Conservation (phyloP, 75 land plant genomes). For the Sequoia sempervirens region DNA sequence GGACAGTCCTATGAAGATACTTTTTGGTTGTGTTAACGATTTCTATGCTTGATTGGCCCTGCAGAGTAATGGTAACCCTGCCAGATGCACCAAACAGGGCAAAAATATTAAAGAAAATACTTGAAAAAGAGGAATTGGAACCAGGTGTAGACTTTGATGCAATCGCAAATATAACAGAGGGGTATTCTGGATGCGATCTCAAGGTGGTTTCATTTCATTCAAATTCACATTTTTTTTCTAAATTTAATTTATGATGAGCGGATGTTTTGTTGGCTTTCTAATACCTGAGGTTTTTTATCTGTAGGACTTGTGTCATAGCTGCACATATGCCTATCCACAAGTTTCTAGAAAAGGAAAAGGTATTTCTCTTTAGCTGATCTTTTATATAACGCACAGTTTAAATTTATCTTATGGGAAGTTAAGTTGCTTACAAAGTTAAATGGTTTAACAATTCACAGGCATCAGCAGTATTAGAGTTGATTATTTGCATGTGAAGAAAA, state of each 20-base stretch:
- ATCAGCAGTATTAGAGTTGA: no score
- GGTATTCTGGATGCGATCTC: slow-evolving; percentile 86
- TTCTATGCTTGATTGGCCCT: background rate
- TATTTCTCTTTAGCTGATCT: background rate
- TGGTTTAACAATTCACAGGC: no score
- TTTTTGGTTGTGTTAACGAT: background rate
- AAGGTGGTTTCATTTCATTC: slow-evolving; percentile 39
- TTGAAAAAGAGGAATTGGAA: slow-evolving; percentile 71
- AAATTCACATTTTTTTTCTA: background rate
- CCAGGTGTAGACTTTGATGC: slow-evolving; percentile 58
- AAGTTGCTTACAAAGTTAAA: no score
- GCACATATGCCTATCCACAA: slow-evolving; percentile 84
- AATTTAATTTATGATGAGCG: background rate
- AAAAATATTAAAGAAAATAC: slow-evolving; percentile 65
- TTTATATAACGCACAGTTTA: background rate
- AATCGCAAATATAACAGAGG: slow-evolving; percentile 75
- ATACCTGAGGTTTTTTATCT: background rate
- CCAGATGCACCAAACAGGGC: slow-evolving; percentile 30
- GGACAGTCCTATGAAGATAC: background rate
- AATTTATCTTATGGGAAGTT: background rate
- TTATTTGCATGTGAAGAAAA: no score
- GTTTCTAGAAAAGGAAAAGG: slow-evolving; percentile 71
- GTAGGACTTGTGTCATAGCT: slow-evolving; percentile 83
- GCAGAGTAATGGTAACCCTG: slow-evolving; percentile 18
- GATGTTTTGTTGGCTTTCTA: background rate